A percentile compares a stretch with the other conserved stretches of the same genome.
Conservation (phyloP, 2,329 filamentous ascomycete genomes). For the Diaporthe eres region DNA sequence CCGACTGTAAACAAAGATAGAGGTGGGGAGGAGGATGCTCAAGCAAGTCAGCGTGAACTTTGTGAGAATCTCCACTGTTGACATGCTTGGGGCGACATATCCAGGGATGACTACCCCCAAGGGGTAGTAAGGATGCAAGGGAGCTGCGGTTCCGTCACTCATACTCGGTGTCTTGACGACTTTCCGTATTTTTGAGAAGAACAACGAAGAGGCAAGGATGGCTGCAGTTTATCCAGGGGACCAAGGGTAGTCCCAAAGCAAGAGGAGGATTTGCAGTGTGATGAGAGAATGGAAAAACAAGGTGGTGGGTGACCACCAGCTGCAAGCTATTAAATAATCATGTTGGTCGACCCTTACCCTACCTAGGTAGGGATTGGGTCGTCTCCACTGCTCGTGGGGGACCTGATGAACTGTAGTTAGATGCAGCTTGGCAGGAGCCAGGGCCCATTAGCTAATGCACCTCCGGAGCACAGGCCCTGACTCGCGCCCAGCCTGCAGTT, state of each 20-base stretch:
- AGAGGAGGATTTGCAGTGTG: background rate
- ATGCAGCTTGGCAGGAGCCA: background rate
- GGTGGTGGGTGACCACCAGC: background rate
- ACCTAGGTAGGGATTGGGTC: too few relatives aligned
- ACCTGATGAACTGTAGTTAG: background rate
- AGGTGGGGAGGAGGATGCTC: conserved; percentile 62
- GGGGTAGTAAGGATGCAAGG: conserved; percentile 79
- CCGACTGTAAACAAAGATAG: background rate
- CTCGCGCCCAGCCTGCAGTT: background rate
- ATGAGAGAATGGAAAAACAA: background rate
- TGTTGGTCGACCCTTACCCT: background rate
- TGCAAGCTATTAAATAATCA: conserved; percentile 44
- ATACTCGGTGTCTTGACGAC: background rate
- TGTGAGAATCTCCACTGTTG: conserved; percentile 70
- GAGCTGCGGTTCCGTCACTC: background rate
- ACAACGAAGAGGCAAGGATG: background rate
- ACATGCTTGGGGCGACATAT: conserved; percentile 77
- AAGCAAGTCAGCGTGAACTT: conserved; percentile 71
- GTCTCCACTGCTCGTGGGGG: background rate
- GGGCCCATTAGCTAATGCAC: background rate
- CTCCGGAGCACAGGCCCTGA: background rate
- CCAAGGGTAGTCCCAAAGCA: background rate
- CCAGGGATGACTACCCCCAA: conserved; percentile 71
- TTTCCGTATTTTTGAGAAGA: background rate
- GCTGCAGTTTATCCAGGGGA: background rate